Base-by-base conservation (phyloP, 2,329 filamentous ascomycete genomes). In the Colletotrichum camelliae region DNA sequence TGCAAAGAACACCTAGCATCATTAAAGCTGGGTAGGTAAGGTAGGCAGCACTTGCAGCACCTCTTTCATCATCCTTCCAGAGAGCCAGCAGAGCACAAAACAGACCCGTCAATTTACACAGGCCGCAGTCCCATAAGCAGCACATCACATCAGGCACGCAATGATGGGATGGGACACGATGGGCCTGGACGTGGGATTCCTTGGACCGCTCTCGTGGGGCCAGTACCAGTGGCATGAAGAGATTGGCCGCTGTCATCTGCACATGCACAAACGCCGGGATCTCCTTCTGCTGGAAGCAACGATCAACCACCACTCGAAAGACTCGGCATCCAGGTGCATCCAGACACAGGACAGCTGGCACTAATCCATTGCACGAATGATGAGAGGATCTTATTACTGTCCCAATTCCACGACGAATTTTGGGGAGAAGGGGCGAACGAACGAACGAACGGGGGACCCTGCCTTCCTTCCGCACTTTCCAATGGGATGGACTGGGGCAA, bases 331-430 rank as follows among this genome's bases (percentile, higher is more conserved):
- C 43, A 48, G 43, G 43, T 48, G 24, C 33, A 12, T 21, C 39
- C 21, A 52, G 24, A 15, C 58, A 70, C 67, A 71, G 39, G 67
- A 71, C 67, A 74, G 37, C 72, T 74, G 68, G 72, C 68, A 75
- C 55, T 57, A 68, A 58, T 37, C 18, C 21, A 21, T 48, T 48
- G 43, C 43, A 48, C 43, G 43, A 48, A 48, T 48, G n/a, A 48
- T 18, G 43, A 48, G n/a, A 48, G 1, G 43, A 48, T 10, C n/a
- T 21, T 13, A 9, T 21, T 13, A 9, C 43, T 48, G 43, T 48
- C 43, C 43, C 43, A 48, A 48, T 21, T 21, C 43, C 43, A 48
- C 57, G 27, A 31, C 12, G 58, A 31, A 27, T 62, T 61, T 72
- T n/a, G 68, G 39, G 43, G 35, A 62, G 24, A 16, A 12, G 67